A percentile compares a stretch with the other conserved stretches of the same genome.
phyloP scores from a whole-genome alignment of 1,139 yeast genomes.

The Debaryomycetaceae sp. region DNA sequence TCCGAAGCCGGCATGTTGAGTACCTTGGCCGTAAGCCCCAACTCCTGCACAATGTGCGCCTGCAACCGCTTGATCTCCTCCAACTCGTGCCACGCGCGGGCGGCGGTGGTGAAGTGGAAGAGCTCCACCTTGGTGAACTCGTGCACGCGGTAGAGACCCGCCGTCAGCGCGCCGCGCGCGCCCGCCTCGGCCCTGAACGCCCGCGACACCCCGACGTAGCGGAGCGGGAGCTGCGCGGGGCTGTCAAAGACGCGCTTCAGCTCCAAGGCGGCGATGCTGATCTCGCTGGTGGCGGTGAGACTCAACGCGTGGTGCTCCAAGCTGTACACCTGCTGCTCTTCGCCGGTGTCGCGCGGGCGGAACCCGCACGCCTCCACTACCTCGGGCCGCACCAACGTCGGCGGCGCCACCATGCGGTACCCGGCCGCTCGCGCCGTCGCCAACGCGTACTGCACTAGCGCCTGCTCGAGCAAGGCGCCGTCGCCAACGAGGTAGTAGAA shows the following conservation, averaged over 20 bases:
- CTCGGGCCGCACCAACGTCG: constrained; percentile 77
- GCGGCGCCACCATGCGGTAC: constrained; percentile 72
- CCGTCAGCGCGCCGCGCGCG: constrained; percentile 88
- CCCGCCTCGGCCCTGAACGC: constrained; percentile 97
- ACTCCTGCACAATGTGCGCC: constrained; percentile 52
- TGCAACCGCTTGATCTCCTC: constrained; percentile 65
- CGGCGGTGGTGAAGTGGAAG: constrained; percentile 66
- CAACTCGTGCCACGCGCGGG: constrained; percentile 45
- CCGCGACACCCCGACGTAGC: constrained; percentile 78
- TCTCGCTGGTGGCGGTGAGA: constrained; percentile 93
- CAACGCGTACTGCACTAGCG: constrained; percentile 76
- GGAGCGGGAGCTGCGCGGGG: constrained; percentile 41
- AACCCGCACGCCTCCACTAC: constrained; percentile 89
- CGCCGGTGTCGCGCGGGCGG: constrained; percentile 85
- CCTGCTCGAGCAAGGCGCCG: constrained; percentile 88
- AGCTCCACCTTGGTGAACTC: constrained; percentile 97
- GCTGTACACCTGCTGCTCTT: constrained; percentile 81
- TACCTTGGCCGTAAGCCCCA: constrained; percentile 80
- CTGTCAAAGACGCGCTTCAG: constrained; percentile 22
- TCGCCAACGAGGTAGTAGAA: constrained; percentile 86
- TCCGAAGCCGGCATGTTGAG: constrained; percentile 88
- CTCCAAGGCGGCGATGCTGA: constrained; percentile 78
- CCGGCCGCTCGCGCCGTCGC: constrained; percentile 63
- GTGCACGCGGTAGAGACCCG: constrained; percentile 91
- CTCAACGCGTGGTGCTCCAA: constrained; percentile 53